These are phyloP conservation scores for Tinospora cordifolia DNA, from an alignment of 164 flowering plant genomes.

Conservation along the genomic window DNA sequence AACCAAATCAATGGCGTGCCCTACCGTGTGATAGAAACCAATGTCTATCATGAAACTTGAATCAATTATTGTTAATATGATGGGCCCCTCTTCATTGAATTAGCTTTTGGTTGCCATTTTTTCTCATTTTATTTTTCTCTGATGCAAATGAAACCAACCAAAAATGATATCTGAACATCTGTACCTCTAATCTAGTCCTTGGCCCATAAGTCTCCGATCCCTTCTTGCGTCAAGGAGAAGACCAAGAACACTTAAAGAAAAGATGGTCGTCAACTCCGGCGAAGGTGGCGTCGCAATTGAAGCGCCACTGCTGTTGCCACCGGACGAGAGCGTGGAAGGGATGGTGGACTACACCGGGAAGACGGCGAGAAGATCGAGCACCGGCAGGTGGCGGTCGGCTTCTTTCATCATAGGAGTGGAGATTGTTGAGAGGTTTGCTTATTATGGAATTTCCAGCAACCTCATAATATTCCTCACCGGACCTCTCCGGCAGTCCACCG, in stretches of 20 bases:
- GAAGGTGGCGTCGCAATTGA: not conserved
- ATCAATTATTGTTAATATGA: no score
- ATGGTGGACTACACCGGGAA: conserved; percentile 32
- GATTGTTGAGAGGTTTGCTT: conserved; percentile 41
- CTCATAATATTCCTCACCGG: conserved; percentile 37
- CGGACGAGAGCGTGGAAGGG: conserved; percentile 15
- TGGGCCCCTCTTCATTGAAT: no score
- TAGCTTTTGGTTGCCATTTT: no score
- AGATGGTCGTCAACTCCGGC: not conserved
- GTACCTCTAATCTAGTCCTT: no score
- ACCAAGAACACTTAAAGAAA: not conserved
- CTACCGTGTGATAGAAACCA: no score
- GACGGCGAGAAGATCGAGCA: conserved; percentile 16
- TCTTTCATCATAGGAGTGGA: conserved; percentile 39
- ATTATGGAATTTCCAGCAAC: conserved; percentile 33
- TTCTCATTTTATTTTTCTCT: no score
- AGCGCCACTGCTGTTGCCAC: conserved; percentile 9
- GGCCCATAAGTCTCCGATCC: no score
- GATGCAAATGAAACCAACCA: no score
- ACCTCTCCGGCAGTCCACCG: conserved; percentile 25
- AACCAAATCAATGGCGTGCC: no score
- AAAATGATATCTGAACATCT: no score
- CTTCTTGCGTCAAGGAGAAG: not conserved
- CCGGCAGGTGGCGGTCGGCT: conserved; percentile 42
- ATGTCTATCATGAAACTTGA: no score